Evolutionary conservation across 192 early-diverging fungal species (phyloP).

Genomic region (Coemansia sp.): DNA sequence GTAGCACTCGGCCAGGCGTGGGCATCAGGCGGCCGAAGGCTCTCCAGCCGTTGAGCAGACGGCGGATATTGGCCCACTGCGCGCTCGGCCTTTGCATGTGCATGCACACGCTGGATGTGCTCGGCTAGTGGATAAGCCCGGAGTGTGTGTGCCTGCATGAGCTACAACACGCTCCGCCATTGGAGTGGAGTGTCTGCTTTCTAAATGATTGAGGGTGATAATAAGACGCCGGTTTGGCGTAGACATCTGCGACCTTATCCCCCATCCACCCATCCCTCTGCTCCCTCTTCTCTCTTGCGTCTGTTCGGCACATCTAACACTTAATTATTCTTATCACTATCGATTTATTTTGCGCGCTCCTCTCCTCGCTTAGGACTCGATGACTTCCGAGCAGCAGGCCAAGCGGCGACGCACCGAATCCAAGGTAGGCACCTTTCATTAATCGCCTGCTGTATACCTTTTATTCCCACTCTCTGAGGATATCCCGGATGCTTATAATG

Average conservation of each 20-base stretch:
- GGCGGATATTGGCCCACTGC: constrained; percentile 1
- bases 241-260: constrained; percentile 21
- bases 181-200: constrained; percentile 6
- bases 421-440: constrained; percentile 24
- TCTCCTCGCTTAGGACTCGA: constrained; percentile 29
- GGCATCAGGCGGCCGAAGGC: neutral
- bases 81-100: neutral
- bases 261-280: constrained; percentile 13
- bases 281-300: constrained; percentile 17
- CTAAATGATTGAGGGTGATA: constrained; percentile 12
- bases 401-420: constrained; percentile 54
- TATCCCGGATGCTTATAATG: neutral
- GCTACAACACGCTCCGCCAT: neutral
- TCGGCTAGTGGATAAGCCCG: constrained; percentile 2
- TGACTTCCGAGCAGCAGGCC: constrained; percentile 46
- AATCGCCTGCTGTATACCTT: neutral
- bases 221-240: constrained; percentile 25
- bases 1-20: constrained; percentile 1
- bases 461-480: neutral
- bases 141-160: constrained; percentile 7
- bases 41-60: neutral
- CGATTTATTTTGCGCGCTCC: constrained; percentile 13
- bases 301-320: neutral
- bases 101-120: neutral
- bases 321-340: constrained; percentile 16